These are phyloP conservation scores for Mangifera indica DNA, from an alignment of 345 rosid species.

Conservation along the genomic window DNA sequence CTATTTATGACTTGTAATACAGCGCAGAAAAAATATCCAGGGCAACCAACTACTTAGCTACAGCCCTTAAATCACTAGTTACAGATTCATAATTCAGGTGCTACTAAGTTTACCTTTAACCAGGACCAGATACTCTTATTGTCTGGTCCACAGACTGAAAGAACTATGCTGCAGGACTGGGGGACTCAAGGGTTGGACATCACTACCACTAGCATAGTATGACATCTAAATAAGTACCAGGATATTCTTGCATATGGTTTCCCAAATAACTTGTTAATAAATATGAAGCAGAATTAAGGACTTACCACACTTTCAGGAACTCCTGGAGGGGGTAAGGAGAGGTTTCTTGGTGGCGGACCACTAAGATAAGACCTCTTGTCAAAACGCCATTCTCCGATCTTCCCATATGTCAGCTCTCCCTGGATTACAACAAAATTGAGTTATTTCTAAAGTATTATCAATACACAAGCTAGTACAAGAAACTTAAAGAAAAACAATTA, in stretches of 20 bases:
- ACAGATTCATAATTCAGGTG: background rate
- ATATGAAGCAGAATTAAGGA: background rate
- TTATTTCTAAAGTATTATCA: background rate
- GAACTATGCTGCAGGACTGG: background rate
- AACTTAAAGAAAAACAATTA: background rate
- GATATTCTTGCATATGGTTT: constrained; percentile 4
- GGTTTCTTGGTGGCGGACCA: constrained; percentile 70
- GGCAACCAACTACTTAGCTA: background rate
- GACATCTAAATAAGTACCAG: background rate
- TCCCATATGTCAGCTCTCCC: constrained; percentile 72
- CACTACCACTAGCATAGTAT: background rate
- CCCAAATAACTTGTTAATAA: background rate
- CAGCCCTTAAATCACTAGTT: background rate
- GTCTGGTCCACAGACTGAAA: background rate
- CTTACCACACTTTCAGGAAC: constrained; percentile 83
- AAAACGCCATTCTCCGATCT: constrained; percentile 78
- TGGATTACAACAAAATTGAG: constrained; percentile 16
- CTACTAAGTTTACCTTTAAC: background rate
- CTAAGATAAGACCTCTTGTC: constrained; percentile 70
- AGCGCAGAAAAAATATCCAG: background rate
- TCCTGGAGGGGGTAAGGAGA: constrained; percentile 73
- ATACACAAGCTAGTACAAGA: background rate
- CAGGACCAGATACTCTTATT: background rate
- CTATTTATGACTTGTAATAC: background rate
- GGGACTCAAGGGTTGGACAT: background rate